These are phyloP conservation scores for Starmerella davenportii DNA, from an alignment of 805 yeast species.

Conservation along the genomic window DNA sequence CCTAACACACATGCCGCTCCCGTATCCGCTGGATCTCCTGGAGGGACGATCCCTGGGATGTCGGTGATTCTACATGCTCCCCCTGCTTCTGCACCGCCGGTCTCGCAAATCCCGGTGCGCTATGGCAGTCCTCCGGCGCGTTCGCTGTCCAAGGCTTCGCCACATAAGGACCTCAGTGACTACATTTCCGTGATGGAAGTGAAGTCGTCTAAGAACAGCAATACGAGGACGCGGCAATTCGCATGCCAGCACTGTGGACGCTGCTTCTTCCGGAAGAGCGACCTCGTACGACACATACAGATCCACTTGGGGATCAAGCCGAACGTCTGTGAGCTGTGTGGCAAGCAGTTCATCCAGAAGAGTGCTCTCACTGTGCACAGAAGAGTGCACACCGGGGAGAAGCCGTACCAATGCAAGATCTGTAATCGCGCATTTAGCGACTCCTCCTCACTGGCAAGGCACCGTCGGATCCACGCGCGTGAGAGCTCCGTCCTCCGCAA, in stretches of 20 bases:
- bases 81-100: too few species aligned
- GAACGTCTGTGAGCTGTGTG: constrained; percentile 35
- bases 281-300: constrained; percentile 62
- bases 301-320: constrained; percentile 34
- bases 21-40: too few species aligned
- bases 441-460: constrained; percentile 46
- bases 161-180: not conserved
- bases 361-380: constrained; percentile 65
- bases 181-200: constrained; percentile 1
- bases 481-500: constrained; percentile 23
- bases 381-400: constrained; percentile 69
- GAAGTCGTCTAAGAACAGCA: not conserved
- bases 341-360: constrained; percentile 65
- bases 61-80: too few species aligned
- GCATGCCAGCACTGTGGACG: constrained; percentile 36
- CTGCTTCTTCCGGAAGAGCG: constrained; percentile 56
- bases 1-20: too few species aligned
- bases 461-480: constrained; percentile 68
- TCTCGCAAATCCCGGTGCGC: too few species aligned
- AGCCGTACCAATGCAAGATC: constrained; percentile 41
- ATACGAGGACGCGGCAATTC: constrained; percentile 16
- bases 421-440: constrained; percentile 24
- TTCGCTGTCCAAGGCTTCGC: not conserved
- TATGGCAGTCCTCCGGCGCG: too few species aligned
- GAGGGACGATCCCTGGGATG: too few species aligned